Base-by-base conservation (phyloP, 495 filamentous ascomycete species). In the Penicillium bialowiezense region DNA sequence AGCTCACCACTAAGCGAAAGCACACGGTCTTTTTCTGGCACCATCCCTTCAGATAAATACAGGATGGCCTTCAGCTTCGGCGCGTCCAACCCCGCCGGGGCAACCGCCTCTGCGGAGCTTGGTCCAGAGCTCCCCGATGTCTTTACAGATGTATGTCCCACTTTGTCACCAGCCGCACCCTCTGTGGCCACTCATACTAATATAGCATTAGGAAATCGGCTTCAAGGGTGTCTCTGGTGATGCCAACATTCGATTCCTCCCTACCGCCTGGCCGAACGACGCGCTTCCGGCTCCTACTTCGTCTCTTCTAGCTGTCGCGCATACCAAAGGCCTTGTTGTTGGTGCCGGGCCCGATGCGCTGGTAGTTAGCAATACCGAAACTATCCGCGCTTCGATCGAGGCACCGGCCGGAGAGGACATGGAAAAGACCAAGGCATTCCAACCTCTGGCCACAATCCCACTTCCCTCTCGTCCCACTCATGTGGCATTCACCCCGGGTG, bases 291-390 rank as follows among this genome's bases (percentile, higher is more conserved):
- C 83, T 8, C 78, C 90, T 3, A 91, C 86, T 19, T 81, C 87
- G 35, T 89, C 90, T n/a, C 84, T 99, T 31, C 74, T 99, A 39
- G 85, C 85, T 58, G 79, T 97, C 54, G 91, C 95, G 26, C 81
- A 87, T 14, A 82, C 74, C 43, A 86, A 84, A 68, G 91, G 90
- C 15, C 72, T 97, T 5, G 75, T 97, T 34, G 93, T 91, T 41
- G 95, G 91, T 36, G 93, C 89, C 43, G 85, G 87, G 9, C 92
- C 92, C 21, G 85, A 93, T 55, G 73, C 77, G 35, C 75, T 99
- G 2, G 70, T 87, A 39, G 62, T 99, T 40, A 85, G 89, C 9
- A 84, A 74, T 8, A 90, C 91, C n/a, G 80, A 89, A 20, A 75
- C 84, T 2, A 76, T 96, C 19, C 82, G 91, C 51, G 82, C 88